Base-by-base conservation (phyloP, 257 asterid species). In the Rubia yunnanensis region DNA sequence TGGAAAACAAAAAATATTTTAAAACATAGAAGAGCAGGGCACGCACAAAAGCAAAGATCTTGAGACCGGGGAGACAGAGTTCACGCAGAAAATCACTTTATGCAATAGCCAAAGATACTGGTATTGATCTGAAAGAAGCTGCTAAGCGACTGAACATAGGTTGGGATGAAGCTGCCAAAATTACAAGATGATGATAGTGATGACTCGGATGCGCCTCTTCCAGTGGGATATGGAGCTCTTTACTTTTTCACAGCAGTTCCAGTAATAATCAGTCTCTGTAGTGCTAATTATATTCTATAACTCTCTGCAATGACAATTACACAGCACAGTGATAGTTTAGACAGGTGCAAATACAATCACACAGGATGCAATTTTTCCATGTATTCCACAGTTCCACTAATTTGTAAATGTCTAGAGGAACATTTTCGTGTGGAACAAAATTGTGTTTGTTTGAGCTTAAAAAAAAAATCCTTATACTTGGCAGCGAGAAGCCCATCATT, bases 121-220 rank as follows among this genome's bases (percentile, higher is more conserved):
- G 99, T 65, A 63, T 92, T 69, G 82, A 92, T 77, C 90, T 85
- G 14, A 70, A 72, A 73, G 96, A 78, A 80, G 99, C 97, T 65
- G 96, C 96, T 65, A 87, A 82, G 80, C 79, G 95, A 82, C 88
- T 89, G 59, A 92, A 84, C 56, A 62, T 92, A 54, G 99, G 87
- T 70, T 92, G 99, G 97, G 97, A 92, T 82, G 76, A 88, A 57
- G 97, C 96, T 63, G 96, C 97, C 38, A 94, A 92, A 78, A 80
- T 92, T 68, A 95, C 82, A 59, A 20, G 73, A 56, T 49, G 84
- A 68, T 59, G 85, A 66, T 49, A 65, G 75, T 32, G 91, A 88
- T 71, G 92, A 89, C 10, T 46, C 69, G 38, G 95, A 92, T 15
- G 92, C 87, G 70, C 96, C 96, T 69, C 66, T 95, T 53, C 92